Base-by-base conservation (phyloP, 1,284 basidiomycete species). In the Erythrobasidium hasegawianum region DNA sequence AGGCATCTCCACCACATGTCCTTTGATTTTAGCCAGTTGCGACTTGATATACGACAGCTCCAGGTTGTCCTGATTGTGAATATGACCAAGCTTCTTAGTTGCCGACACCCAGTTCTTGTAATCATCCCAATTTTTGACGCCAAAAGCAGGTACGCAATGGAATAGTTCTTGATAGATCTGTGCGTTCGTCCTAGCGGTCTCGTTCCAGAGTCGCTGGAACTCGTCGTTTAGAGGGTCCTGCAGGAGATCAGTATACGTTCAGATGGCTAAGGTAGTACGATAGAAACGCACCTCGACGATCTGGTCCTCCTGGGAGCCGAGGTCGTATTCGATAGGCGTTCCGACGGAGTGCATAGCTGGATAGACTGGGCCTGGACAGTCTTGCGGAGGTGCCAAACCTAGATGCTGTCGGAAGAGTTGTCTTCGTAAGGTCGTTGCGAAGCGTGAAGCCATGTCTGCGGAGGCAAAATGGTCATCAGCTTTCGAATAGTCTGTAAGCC, bases 131-230 rank as follows among this genome's bases (percentile, higher is more conserved):
- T 26, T 68, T 71, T 85, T 81, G 59, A 94, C 87, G 27, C 86
- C 78, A 76, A 94, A 88, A 22, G 85, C 86, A 0, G 93, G 92
- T 7, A 93, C 84, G 57, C 87, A 84, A 45, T 84, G 82, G 82
- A 93, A 93, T 58, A 94, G 77, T 75, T 92, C 87, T 2, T 85
- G 85, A 73, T 88, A 93, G 65, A 89, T 81, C 73, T 87, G 86
- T 57, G 90, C 81, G 77, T 96, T 95, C 76, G 77, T 83, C 69
- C 82, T 81, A 16, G 89, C 93, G 0, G 89, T 93, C 43, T 81
- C 81, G 58, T 81, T 83, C 86, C 87, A 88, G 2, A 92, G 78
- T 4, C 80, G 71, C 11, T 83, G 73, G 22, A 86, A 86, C 29
- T 81, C 78, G 24, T 86, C 83, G 1, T 83, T 78, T 27, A 96